Percentiles rank a stretch among this genome's conserved stretches.
Conservation (phyloP, 805 yeast genomes). For the Pichia exigua region DNA sequence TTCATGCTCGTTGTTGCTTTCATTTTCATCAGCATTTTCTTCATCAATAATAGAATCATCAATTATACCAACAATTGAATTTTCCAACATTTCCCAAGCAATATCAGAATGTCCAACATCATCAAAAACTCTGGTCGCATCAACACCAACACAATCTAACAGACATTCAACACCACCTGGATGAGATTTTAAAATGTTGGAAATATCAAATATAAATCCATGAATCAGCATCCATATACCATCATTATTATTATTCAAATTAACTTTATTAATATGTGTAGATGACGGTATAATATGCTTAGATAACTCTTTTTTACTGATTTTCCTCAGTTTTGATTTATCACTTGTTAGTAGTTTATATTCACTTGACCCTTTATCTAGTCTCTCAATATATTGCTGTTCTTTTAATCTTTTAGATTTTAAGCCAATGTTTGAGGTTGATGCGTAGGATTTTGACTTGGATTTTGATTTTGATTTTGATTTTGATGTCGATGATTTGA, state of each 20-base stretch:
- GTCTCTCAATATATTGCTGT: neutral
- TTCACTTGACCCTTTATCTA: slow-evolving; percentile 1
- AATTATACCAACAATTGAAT: slow-evolving; percentile 60
- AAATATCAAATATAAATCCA: slow-evolving; percentile 60
- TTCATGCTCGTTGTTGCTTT: neutral
- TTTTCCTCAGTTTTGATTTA: neutral
- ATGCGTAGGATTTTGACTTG: neutral
- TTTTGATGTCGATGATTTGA: no score
- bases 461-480: no score
- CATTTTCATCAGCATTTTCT: neutral
- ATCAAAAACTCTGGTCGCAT: slow-evolving; percentile 60
- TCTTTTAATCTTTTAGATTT: neutral
- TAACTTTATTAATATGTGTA: slow-evolving; percentile 1
- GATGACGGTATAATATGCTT: slow-evolving; percentile 8
- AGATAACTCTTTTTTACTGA: slow-evolving; percentile 2
- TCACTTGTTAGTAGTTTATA: slow-evolving; percentile 3
- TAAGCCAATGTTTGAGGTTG: neutral
- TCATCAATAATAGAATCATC: neutral
- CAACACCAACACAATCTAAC: slow-evolving; percentile 72
- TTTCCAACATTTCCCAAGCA: slow-evolving; percentile 82
- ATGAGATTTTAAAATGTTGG: slow-evolving; percentile 49
- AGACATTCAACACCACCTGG: slow-evolving; percentile 86
- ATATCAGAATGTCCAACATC: slow-evolving; percentile 73
- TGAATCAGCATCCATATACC: slow-evolving; percentile 69
- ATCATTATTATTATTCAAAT: slow-evolving; percentile 21